Conservation (phyloP, 768 basidiomycete genomes). For the Xerocomus spinulosus region DNA sequence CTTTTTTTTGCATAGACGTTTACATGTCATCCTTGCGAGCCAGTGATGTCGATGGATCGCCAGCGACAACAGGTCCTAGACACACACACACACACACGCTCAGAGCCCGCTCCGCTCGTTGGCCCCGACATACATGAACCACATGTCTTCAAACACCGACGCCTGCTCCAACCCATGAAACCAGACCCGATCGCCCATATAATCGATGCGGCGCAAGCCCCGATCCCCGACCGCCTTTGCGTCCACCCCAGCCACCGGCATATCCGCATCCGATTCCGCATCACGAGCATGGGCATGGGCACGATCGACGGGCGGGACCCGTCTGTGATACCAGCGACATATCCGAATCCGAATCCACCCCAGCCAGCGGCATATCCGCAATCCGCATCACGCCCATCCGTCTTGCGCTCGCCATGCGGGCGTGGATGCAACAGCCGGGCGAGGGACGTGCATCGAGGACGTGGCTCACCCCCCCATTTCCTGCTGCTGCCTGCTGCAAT, state of each 20-base stretch:
- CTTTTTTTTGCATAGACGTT: too few species aligned
- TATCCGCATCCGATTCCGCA: too few species aligned
- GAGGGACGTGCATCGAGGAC: neutral
- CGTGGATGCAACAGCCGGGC: too few species aligned
- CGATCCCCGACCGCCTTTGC: too few species aligned
- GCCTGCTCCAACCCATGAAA: conserved; percentile 51
- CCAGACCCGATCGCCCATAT: conserved; percentile 43
- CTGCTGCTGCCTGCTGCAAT: neutral
- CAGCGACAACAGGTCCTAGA: too few species aligned
- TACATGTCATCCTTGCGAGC: too few species aligned
- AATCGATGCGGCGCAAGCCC: conserved; percentile 40
- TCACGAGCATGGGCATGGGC: too few species aligned
- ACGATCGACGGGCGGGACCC: conserved; percentile 18
- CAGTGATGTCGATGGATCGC: too few species aligned
- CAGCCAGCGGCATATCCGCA: too few species aligned
- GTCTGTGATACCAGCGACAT: conserved; percentile 23
- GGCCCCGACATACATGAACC: conserved; percentile 29
- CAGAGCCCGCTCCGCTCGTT: neutral
- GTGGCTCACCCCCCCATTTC: neutral
- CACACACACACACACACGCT: too few species aligned
- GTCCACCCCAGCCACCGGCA: too few species aligned
- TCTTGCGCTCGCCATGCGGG: conserved; percentile 45
- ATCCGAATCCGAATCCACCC: too few species aligned
- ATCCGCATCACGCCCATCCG: conserved; percentile 41
- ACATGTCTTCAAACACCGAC: conserved; percentile 38